Percentiles rank a stretch among this genome's conserved stretches.
Evolutionary conservation across 2,329 filamentous ascomycete species (phyloP).

Genomic region (Ophiostoma himal-ulmi): DNA sequence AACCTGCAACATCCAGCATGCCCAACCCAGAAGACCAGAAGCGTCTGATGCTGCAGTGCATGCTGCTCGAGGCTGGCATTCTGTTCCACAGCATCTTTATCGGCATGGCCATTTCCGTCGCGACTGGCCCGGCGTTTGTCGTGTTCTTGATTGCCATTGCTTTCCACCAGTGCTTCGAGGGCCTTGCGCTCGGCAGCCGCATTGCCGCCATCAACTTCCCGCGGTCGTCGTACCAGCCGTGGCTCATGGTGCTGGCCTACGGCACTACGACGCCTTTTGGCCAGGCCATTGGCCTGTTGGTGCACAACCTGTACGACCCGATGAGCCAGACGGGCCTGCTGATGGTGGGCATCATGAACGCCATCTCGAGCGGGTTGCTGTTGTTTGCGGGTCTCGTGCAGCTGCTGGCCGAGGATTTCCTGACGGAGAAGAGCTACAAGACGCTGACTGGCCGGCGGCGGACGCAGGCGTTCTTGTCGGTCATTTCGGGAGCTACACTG

Average conservation of each 20-base stretch:
- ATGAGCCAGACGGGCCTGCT: slow-evolving; percentile 68
- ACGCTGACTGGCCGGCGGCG: slow-evolving; percentile 57
- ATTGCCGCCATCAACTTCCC: slow-evolving; percentile 81
- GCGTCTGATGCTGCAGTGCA: slow-evolving; percentile 66
- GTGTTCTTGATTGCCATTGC: slow-evolving; percentile 75
- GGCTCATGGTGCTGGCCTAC: slow-evolving; percentile 74
- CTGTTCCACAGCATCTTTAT: slow-evolving; percentile 76
- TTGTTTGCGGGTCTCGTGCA: slow-evolving; percentile 81
- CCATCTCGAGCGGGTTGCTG: slow-evolving; percentile 71
- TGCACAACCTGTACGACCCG: slow-evolving; percentile 76
- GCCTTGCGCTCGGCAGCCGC: slow-evolving; percentile 75
- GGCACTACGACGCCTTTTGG: slow-evolving; percentile 74
- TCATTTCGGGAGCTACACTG: slow-evolving; percentile 57
- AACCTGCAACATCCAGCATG: slow-evolving; percentile 29
- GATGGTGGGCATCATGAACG: slow-evolving; percentile 83
- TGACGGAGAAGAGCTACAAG: slow-evolving; percentile 68
- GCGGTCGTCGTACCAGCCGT: slow-evolving; percentile 66
- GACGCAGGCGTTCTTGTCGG: slow-evolving; percentile 56
- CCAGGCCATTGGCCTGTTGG: slow-evolving; percentile 71
- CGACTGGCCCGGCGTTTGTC: slow-evolving; percentile 71
- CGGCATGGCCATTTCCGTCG: slow-evolving; percentile 77
- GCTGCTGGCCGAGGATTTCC: slow-evolving; percentile 76
- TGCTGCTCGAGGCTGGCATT: slow-evolving; percentile 76
- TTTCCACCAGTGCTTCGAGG: slow-evolving; percentile 86
- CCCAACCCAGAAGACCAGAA: slow-evolving; percentile 52